A percentile compares a stretch with the other conserved stretches of the same genome.
Conservation (phyloP, 345 rosid species). For the Hibiscus syriacus region DNA sequence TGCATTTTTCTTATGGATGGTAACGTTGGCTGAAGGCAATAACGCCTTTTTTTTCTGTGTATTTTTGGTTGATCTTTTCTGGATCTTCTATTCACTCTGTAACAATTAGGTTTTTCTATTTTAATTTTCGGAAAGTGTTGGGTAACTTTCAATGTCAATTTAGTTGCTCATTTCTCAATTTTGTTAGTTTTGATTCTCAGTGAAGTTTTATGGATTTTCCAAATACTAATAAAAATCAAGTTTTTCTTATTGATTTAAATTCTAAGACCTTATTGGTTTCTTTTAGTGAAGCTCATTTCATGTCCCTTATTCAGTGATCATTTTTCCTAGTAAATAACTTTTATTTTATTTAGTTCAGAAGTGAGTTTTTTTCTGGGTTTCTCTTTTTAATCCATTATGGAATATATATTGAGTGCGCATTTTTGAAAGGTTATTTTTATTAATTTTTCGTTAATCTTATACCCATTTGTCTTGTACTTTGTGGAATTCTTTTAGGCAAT, state of each 20-base stretch:
- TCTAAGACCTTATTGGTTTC: not conserved
- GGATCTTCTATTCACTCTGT: not conserved
- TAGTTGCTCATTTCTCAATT: not conserved
- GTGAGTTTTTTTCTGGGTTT: no score
- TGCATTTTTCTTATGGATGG: not conserved
- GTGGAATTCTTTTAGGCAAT: not conserved
- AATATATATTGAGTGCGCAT: not conserved
- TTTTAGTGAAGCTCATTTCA: not conserved
- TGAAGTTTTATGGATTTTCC: not conserved
- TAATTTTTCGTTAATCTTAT: not conserved
- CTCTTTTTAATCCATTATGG: not conserved
- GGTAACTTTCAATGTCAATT: not conserved
- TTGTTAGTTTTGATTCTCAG: constrained; percentile 1
- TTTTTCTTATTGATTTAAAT: not conserved
- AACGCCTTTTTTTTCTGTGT: not conserved
- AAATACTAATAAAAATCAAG: not conserved
- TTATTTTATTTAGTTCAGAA: no score
- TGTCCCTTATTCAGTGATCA: not conserved
- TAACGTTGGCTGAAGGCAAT: not conserved
- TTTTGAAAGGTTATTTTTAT: not conserved
- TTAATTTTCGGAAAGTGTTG: no score
- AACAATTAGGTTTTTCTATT: not conserved
- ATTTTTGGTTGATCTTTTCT: not conserved
- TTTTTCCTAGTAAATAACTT: not conserved
- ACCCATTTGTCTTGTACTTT: not conserved